A percentile compares a stretch with the other conserved stretches of the same genome.
Conservation (phyloP, 495 filamentous ascomycete species). For the Haplographium delicatum region DNA sequence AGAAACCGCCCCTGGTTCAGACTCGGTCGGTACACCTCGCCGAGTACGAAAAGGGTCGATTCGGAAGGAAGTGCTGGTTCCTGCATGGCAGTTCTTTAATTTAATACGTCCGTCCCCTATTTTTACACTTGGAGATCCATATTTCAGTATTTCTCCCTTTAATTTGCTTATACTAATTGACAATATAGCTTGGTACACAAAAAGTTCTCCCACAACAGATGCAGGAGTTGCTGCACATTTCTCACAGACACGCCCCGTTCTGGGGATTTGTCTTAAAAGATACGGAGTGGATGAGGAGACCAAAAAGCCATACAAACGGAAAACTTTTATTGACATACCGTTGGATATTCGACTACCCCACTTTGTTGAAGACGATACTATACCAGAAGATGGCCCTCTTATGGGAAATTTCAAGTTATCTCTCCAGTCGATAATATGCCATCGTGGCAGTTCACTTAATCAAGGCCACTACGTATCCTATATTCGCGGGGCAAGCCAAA, state of each 20-base stretch:
- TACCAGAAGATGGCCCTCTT: constrained; percentile 44
- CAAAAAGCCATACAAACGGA: constrained; percentile 62
- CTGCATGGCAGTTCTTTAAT: constrained; percentile 96
- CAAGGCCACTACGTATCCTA: constrained; percentile 89
- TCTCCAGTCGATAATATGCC: constrained; percentile 85
- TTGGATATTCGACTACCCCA: constrained; percentile 82
- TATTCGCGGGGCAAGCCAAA: constrained; percentile 59
- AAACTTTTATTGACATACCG: constrained; percentile 87
- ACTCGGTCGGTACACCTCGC: constrained; percentile 15
- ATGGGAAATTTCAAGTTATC: constrained; percentile 84
- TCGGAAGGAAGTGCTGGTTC: constrained; percentile 85
- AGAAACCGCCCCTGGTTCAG: constrained; percentile 29
- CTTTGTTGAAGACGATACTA: constrained; percentile 77
- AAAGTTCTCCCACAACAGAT: constrained; percentile 65
- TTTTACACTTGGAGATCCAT: constrained; percentile 19
- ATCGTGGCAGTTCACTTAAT: constrained; percentile 82
- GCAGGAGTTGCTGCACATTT: constrained; percentile 70
- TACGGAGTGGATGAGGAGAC: constrained; percentile 70
- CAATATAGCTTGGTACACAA: constrained; percentile 50
- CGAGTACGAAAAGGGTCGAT: not conserved
- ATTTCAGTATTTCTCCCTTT: constrained; percentile 33
- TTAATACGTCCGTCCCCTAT: constrained; percentile 55
- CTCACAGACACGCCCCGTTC: constrained; percentile 66
- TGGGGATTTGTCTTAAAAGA: constrained; percentile 88
- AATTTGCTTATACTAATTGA: constrained; percentile 34